Evolutionary conservation across 768 basidiomycete species (phyloP).

Genomic region (Coprinellus aureogranulatus): DNA sequence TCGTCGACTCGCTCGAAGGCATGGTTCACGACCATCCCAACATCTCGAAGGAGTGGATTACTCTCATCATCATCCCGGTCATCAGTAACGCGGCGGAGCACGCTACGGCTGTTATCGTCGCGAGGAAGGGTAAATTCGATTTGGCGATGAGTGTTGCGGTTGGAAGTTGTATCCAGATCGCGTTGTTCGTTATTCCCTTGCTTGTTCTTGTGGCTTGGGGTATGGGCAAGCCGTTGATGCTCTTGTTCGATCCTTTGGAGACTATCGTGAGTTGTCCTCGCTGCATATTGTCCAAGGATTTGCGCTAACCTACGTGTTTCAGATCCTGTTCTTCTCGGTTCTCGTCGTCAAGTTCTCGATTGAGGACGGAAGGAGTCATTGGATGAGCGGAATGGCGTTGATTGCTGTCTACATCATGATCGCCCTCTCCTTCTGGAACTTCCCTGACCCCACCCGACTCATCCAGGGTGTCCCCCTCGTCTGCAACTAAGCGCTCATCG

Average conservation of each 20-base stretch:
- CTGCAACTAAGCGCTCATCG: slow-evolving; percentile 12
- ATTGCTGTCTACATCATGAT: slow-evolving; percentile 36
- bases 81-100: slow-evolving; percentile 43
- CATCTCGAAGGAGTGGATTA: slow-evolving; percentile 45
- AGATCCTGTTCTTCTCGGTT: slow-evolving; percentile 40
- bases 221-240: slow-evolving; percentile 37
- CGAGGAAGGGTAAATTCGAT: slow-evolving; percentile 41
- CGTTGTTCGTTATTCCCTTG: slow-evolving; percentile 40
- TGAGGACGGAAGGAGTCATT: slow-evolving; percentile 47
- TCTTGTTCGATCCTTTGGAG: slow-evolving; percentile 39
- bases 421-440: slow-evolving; percentile 39
- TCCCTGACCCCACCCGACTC: slow-evolving; percentile 33
- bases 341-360: slow-evolving; percentile 43
- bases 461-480: slow-evolving; percentile 32
- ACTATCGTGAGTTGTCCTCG: slow-evolving; percentile 28
- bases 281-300: neutral
- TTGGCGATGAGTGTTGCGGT: slow-evolving; percentile 43
- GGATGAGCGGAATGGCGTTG: slow-evolving; percentile 43
- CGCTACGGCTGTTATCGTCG: slow-evolving; percentile 41
- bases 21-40: slow-evolving; percentile 34
- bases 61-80: slow-evolving; percentile 42
- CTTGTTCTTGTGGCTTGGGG: slow-evolving; percentile 39
- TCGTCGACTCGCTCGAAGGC: slow-evolving; percentile 41
- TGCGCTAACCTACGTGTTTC: slow-evolving; percentile 4
- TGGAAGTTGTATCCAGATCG: slow-evolving; percentile 43